Percentiles rank a stretch among this genome's conserved stretches.
These are phyloP conservation scores for Filobasidium wieringae DNA, from an alignment of 768 basidiomycete species.

Conservation along the genomic window DNA sequence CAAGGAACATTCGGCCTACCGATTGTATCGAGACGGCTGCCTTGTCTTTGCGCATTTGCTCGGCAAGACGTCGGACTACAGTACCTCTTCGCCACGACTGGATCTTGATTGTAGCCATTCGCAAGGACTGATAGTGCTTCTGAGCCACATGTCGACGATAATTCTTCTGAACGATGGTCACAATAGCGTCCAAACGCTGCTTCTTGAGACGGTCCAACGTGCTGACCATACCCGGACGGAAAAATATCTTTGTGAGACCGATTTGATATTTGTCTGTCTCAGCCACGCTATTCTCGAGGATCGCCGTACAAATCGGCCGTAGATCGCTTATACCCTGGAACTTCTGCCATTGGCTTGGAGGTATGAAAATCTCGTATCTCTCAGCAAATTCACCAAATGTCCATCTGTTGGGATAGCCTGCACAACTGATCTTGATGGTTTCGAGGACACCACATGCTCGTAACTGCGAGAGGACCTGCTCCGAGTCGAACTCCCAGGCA, in stretches of 20 bases:
- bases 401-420: conserved; percentile 97
- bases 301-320: conserved; percentile 63
- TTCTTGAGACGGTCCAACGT: conserved; percentile 72
- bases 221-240: conserved; percentile 97
- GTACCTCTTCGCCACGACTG: conserved; percentile 95
- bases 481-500: conserved; percentile 93
- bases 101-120: conserved; percentile 64
- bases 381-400: conserved; percentile 98
- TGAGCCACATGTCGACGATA: conserved; percentile 75
- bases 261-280: conserved; percentile 95
- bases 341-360: background rate
- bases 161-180: conserved; percentile 96
- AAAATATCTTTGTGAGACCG: conserved; percentile 96
- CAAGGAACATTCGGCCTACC: conserved; percentile 57
- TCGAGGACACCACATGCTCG: conserved; percentile 98
- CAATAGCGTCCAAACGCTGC: conserved; percentile 73
- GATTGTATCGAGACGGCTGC: conserved; percentile 68
- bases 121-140: conserved; percentile 61
- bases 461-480: conserved; percentile 87
- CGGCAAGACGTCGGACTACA: conserved; percentile 58
- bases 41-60: conserved; percentile 57
- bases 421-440: conserved; percentile 96
- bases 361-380: conserved; percentile 43
- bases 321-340: conserved; percentile 21
- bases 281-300: conserved; percentile 73